Conservation (phyloP, 768 basidiomycete genomes). For the Mrakia hoshinonis region DNA sequence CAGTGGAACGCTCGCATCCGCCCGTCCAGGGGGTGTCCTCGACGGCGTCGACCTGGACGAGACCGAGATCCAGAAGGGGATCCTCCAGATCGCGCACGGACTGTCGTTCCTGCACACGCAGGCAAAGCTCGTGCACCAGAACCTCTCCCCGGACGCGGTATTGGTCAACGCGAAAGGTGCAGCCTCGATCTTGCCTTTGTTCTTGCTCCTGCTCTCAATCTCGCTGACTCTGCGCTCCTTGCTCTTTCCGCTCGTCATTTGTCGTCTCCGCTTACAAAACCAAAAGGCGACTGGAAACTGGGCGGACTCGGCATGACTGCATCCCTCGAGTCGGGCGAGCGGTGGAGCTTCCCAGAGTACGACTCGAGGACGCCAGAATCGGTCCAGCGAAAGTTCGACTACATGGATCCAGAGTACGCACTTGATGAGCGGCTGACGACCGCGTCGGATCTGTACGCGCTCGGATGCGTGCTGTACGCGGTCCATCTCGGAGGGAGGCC, state of each 20-base stretch:
- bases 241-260: too few species aligned
- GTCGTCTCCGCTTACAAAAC: too few species aligned
- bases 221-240: too few species aligned
- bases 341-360: slow-evolving; percentile 84
- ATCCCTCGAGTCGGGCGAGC: slow-evolving; percentile 53
- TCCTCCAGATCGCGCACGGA: slow-evolving; percentile 60
- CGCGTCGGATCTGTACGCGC: slow-evolving; percentile 68
- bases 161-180: slow-evolving; percentile 86
- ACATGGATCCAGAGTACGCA: slow-evolving; percentile 91
- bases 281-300: slow-evolving; percentile 98
- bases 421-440: slow-evolving; percentile 78
- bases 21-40: slow-evolving; percentile 16
- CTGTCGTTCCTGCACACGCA: slow-evolving; percentile 78
- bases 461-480: slow-evolving; percentile 83
- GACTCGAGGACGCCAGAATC: slow-evolving; percentile 61
- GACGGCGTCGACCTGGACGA: slow-evolving; percentile 72
- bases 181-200: too few species aligned
- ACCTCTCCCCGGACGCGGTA: slow-evolving; percentile 76
- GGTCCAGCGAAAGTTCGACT: slow-evolving; percentile 69
- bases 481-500: slow-evolving; percentile 81
- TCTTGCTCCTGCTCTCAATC: too few species aligned
- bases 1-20: slow-evolving; percentile 32
- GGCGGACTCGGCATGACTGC: slow-evolving; percentile 16
- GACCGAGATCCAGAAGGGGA: slow-evolving; percentile 97
- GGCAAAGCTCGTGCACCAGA: slow-evolving; percentile 83